phyloP scores from a whole-genome alignment of 768 basidiomycete species.

The Gymnopilus junonius region DNA sequence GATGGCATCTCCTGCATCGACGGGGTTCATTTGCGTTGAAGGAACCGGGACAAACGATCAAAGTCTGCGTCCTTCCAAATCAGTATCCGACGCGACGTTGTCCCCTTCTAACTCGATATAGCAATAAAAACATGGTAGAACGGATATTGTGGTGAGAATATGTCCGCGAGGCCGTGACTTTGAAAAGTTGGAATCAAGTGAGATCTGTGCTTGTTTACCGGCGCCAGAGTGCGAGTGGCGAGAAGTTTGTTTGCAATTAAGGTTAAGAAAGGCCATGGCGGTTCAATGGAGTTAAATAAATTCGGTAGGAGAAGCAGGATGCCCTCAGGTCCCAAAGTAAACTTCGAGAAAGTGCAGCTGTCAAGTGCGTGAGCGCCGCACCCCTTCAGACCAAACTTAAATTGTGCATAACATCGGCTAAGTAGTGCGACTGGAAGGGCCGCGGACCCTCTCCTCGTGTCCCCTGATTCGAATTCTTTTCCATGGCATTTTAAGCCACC shows the following conservation, averaged over 20 bases:
- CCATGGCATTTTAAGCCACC: conserved; percentile 59
- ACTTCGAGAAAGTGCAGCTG: conserved; percentile 50
- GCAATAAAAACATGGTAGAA: conserved; percentile 35
- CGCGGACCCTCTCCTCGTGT: conserved; percentile 72
- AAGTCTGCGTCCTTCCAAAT: conserved; percentile 21
- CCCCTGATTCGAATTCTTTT: conserved; percentile 69
- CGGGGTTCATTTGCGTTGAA: conserved; percentile 30
- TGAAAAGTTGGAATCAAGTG: conserved; percentile 19
- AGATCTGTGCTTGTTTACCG: conserved; percentile 26
- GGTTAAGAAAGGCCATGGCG: conserved; percentile 29
- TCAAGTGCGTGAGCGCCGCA: conserved; percentile 47
- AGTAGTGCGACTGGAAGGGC: conserved; percentile 50
- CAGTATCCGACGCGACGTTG: conserved; percentile 41
- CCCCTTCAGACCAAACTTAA: conserved; percentile 54
- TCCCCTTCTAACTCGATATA: conserved; percentile 44
- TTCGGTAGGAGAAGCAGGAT: conserved; percentile 34
- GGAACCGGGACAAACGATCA: conserved; percentile 29
- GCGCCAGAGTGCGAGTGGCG: conserved; percentile 32
- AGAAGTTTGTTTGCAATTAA: conserved; percentile 31
- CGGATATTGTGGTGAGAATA: conserved; percentile 51
- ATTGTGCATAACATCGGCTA: conserved; percentile 54
- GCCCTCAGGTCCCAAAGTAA: conserved; percentile 36
- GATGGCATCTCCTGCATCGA: conserved; percentile 28
- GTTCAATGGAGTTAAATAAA: conserved; percentile 44
- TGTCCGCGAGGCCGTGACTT: conserved; percentile 33